Evolutionary conservation across 768 basidiomycete species (phyloP).

Genomic region (Boletus tylopilopsis): DNA sequence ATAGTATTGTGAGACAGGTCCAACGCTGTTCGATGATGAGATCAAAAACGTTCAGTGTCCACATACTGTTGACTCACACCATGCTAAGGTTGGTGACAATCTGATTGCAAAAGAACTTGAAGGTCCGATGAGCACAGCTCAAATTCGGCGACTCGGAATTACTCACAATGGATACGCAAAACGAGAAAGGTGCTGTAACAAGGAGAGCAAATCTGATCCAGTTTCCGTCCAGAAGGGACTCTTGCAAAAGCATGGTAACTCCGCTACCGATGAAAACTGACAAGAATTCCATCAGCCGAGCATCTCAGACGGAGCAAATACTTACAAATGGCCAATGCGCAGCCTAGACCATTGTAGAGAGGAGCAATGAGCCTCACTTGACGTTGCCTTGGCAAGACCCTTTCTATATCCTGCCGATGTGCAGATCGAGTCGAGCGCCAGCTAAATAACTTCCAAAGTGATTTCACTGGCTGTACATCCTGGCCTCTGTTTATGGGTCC

Average conservation of each 20-base stretch:
- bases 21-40: slow-evolving; percentile 44
- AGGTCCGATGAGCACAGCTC: slow-evolving; percentile 1
- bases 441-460: slow-evolving; percentile 29
- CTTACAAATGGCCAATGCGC: slow-evolving; percentile 64
- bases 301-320: neutral
- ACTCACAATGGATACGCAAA: slow-evolving; percentile 73
- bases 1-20: slow-evolving; percentile 82
- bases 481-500: neutral
- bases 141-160: neutral
- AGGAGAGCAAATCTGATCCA: slow-evolving; percentile 65
- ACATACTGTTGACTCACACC: slow-evolving; percentile 42
- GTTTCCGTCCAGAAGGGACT: slow-evolving; percentile 63
- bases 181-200: slow-evolving; percentile 62
- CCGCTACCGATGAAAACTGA: slow-evolving; percentile 71
- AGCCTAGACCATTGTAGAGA: slow-evolving; percentile 66
- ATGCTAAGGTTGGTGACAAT: slow-evolving; percentile 61
- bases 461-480: neutral
- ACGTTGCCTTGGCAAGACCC: slow-evolving; percentile 38
- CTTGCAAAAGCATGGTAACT: slow-evolving; percentile 52
- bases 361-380: slow-evolving; percentile 67
- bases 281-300: slow-evolving; percentile 1
- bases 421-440: slow-evolving; percentile 47
- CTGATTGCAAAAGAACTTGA: slow-evolving; percentile 71
- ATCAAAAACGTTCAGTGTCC: neutral
- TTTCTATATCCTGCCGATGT: slow-evolving; percentile 47